Evolutionary conservation across 2,329 filamentous ascomycete genomes (phyloP).

Genomic region (Nemania serpens): DNA sequence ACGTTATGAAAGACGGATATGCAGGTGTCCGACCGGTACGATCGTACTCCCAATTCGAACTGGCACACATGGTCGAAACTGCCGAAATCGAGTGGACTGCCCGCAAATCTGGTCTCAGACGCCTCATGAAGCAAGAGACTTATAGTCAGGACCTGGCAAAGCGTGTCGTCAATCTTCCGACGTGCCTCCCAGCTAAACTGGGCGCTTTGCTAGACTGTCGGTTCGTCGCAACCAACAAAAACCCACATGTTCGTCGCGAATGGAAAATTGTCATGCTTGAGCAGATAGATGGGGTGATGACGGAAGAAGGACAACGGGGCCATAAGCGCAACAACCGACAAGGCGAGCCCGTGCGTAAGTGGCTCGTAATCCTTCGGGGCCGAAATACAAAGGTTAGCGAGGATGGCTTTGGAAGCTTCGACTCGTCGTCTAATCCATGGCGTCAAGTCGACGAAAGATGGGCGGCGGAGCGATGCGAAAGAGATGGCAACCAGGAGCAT

Average conservation of each 20-base stretch:
- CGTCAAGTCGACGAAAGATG: constrained; percentile 7
- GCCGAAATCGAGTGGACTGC: constrained; percentile 10
- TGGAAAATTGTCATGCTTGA: constrained; percentile 29
- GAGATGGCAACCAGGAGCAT: not conserved
- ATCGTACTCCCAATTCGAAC: constrained; percentile 25
- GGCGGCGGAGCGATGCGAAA: not conserved
- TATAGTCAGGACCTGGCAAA: constrained; percentile 24
- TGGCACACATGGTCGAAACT: constrained; percentile 14
- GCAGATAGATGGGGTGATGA: constrained; percentile 12
- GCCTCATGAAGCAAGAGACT: constrained; percentile 3
- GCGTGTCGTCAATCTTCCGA: constrained; percentile 26
- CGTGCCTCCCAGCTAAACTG: constrained; percentile 25
- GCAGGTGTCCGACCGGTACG: constrained; percentile 28
- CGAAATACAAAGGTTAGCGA: constrained; percentile 22
- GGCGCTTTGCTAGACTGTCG: constrained; percentile 30
- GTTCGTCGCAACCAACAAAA: constrained; percentile 30
- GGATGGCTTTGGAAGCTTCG: constrained; percentile 25
- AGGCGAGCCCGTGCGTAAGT: constrained; percentile 26
- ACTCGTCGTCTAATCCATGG: constrained; percentile 29
- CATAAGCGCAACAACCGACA: not conserved
- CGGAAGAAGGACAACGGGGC: constrained; percentile 6
- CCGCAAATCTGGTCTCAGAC: not conserved
- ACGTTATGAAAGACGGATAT: constrained; percentile 22
- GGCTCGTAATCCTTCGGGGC: constrained; percentile 29
- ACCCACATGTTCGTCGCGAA: constrained; percentile 24